Evolutionary conservation across 768 basidiomycete species (phyloP).

Genomic region (Lactarius deliciosus): DNA sequence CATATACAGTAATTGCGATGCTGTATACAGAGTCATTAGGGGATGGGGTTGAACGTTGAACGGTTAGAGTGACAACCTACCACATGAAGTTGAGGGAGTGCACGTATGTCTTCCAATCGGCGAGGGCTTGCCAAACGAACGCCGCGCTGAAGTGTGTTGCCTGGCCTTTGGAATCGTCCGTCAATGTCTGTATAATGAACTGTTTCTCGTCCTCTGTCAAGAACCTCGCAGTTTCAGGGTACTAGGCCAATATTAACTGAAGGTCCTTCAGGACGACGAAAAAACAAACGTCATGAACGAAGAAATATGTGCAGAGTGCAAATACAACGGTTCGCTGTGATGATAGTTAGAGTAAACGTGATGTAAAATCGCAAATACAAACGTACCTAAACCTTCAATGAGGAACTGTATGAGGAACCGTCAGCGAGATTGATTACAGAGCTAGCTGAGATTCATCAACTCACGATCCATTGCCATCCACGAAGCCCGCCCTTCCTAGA

Average conservation of each 20-base stretch:
- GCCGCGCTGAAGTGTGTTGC: constrained; percentile 37
- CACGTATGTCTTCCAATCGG: constrained; percentile 38
- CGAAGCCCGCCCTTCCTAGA: constrained; percentile 33
- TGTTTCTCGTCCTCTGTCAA: constrained; percentile 39
- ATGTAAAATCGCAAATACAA: background rate
- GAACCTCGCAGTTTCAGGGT: constrained; percentile 47
- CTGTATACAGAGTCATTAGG: constrained; percentile 36
- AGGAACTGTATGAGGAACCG: constrained; percentile 39
- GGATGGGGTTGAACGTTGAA: background rate
- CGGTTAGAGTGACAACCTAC: constrained; percentile 28
- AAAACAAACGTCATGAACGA: constrained; percentile 40
- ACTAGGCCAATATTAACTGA: constrained; percentile 31
- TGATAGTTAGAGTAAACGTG: background rate
- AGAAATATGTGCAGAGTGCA: constrained; percentile 43
- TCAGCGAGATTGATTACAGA: background rate
- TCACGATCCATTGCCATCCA: constrained; percentile 52
- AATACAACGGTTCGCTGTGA: constrained; percentile 36
- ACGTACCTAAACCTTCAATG: constrained; percentile 43
- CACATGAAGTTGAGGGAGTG: constrained; percentile 39
- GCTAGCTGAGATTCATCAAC: constrained; percentile 23
- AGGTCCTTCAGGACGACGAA: background rate
- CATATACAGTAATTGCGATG: constrained; percentile 42
- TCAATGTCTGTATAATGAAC: constrained; percentile 34
- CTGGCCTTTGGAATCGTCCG: constrained; percentile 34
- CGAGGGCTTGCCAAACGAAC: constrained; percentile 39